These are phyloP conservation scores for Penicillium sumatraense DNA, from an alignment of 2,329 filamentous ascomycete species.

Conservation along the genomic window DNA sequence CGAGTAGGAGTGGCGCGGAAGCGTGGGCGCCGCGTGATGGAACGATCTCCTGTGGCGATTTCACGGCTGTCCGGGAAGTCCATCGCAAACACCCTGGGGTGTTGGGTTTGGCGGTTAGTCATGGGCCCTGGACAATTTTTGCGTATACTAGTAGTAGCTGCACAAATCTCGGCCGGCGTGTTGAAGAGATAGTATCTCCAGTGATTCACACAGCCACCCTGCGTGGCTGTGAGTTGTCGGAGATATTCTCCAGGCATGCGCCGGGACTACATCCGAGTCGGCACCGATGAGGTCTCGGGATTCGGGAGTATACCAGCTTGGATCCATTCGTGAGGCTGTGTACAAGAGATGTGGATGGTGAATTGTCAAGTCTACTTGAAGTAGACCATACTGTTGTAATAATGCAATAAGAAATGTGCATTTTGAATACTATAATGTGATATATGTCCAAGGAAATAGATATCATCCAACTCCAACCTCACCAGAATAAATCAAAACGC, in stretches of 20 bases:
- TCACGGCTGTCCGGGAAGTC: background rate
- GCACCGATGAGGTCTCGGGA: background rate
- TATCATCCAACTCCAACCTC: background rate
- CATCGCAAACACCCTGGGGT: background rate
- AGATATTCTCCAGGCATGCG: background rate
- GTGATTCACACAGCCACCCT: too few species aligned
- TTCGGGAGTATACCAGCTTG: too few species aligned
- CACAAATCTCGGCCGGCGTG: background rate
- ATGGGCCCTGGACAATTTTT: background rate
- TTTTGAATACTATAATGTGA: background rate
- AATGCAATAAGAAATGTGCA: background rate
- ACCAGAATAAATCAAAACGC: conserved; percentile 1
- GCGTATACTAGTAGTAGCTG: background rate
- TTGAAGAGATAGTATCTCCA: too few species aligned
- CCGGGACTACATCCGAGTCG: background rate
- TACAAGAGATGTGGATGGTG: background rate
- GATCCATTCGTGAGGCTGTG: background rate
- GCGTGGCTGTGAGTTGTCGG: background rate
- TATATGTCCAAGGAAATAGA: background rate
- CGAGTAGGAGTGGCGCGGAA: conserved; percentile 16
- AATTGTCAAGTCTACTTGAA: too few species aligned
- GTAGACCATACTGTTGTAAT: too few species aligned
- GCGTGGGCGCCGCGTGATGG: conserved; percentile 17
- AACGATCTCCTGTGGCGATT: conserved; percentile 8
- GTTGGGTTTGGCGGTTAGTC: background rate